Evolutionary conservation across 495 filamentous ascomycete species (phyloP), one percentile per base, ranked within the genome.

Genomic region (Xylaria scruposa): DNA sequence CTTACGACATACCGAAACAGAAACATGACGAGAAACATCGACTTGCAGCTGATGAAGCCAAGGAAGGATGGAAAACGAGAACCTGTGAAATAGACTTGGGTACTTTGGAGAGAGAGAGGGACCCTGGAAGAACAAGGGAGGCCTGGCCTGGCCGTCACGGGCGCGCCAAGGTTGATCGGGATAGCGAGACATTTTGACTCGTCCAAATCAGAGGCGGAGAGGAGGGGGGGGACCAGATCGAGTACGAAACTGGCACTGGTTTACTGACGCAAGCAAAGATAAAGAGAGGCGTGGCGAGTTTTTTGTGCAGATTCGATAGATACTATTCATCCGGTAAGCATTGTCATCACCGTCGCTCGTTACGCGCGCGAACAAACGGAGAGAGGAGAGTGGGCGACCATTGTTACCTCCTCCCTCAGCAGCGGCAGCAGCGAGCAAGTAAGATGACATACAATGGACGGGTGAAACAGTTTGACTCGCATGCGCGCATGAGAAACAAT

Each of bases 221-320:
- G 54, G 49, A 64, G 68, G 62, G 44, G 46, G 44, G 46, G 54
- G 49, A 24, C 26, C 38, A 15, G 61, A 67, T 40, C 49, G 53
- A 46, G 62, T 53, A 67, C 49, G 62, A 62, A 26, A 47, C 70
- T 71, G 53, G 51, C 51, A 65, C 68, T 71, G 47, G 6, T 8
- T 8, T 8, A 38, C 36, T 38, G 36, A 6, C 36, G 33, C 4
- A 36, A 6, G 33, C 33, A 36, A 36, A 4, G 29, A 38, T 38
- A 46, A 67, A 51, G 60, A 51, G 60, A 67, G 70, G 53, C 62
- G 70, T 67, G 70, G 70, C 70, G 70, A 62, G 70, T 71, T 65
- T 31, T 31, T 31, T 31, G 29, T 3, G 70, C 61, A 49, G 58
- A 62, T 53, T 63, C 17, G 46, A 29, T 62, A 62, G n/a, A n/a